These are phyloP conservation scores for Ceratocystis destructans DNA, from an alignment of 2,329 filamentous ascomycete species.

Conservation along the genomic window DNA sequence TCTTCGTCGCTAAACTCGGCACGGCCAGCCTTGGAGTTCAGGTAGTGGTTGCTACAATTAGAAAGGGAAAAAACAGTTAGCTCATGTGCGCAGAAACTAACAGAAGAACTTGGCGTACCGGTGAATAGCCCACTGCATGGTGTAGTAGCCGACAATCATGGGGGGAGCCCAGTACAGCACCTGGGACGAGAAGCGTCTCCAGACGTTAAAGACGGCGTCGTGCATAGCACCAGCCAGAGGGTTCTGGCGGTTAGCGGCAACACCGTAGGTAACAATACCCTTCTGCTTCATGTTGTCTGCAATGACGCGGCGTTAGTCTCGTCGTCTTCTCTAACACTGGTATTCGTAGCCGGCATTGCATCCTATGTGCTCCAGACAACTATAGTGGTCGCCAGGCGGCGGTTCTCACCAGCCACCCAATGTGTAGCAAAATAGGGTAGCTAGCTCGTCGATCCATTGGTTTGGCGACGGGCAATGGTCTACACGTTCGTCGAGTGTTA, in stretches of 20 bases:
- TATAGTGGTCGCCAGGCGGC: neutral
- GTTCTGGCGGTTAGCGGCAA: slow-evolving; percentile 80
- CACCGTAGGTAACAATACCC: slow-evolving; percentile 55
- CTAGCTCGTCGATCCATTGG: neutral
- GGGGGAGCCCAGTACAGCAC: slow-evolving; percentile 80
- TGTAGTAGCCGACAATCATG: slow-evolving; percentile 61
- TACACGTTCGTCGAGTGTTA: neutral
- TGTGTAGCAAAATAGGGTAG: neutral
- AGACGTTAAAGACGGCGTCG: slow-evolving; percentile 89
- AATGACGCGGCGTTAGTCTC: neutral
- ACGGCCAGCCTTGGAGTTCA: slow-evolving; percentile 66
- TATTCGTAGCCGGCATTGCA: neutral
- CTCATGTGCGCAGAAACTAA: neutral
- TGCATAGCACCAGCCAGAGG: slow-evolving; percentile 64
- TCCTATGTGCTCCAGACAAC: neutral
- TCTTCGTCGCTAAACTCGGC: slow-evolving; percentile 33
- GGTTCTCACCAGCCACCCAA: neutral
- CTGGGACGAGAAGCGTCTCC: slow-evolving; percentile 72
- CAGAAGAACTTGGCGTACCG: slow-evolving; percentile 45
- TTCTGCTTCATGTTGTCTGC: slow-evolving; percentile 36
- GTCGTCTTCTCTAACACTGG: neutral
- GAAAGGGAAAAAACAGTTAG: neutral
- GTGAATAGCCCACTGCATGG: slow-evolving; percentile 83
- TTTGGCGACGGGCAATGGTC: neutral
- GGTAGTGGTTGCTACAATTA: slow-evolving; percentile 56